Evolutionary conservation across 2,329 filamentous ascomycete species (phyloP).

Genomic region (Cladorrhinum sp.): DNA sequence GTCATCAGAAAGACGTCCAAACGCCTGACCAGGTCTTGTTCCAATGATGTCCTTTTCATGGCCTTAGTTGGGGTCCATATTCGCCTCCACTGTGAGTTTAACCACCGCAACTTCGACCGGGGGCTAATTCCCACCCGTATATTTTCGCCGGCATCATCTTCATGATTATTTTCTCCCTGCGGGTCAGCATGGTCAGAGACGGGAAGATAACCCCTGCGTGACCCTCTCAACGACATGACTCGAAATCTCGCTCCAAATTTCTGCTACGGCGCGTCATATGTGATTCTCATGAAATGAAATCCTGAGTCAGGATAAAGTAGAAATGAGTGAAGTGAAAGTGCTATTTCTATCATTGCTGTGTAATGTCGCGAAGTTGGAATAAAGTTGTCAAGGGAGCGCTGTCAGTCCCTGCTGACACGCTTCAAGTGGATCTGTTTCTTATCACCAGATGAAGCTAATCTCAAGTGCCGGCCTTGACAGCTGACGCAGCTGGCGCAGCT

Average conservation of each 20-base stretch:
- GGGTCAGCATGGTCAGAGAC: neutral
- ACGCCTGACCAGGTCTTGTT: slow-evolving; percentile 33
- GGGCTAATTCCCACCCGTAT: neutral
- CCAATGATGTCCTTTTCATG: slow-evolving; percentile 23
- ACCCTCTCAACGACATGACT: neutral
- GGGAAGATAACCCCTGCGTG: neutral
- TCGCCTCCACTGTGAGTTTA: neutral
- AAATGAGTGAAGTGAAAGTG: neutral
- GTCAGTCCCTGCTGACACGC: neutral
- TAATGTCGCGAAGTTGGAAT: neutral
- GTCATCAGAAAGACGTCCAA: slow-evolving; percentile 37
- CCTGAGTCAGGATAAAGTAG: too few relatives aligned
- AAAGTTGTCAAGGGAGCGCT: neutral
- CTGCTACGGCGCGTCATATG: too few relatives aligned
- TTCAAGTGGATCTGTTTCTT: neutral
- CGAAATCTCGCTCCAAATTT: too few relatives aligned
- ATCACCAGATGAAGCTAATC: neutral
- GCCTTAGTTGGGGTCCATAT: neutral
- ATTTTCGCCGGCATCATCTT: neutral
- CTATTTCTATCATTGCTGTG: neutral
- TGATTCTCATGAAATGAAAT: too few relatives aligned
- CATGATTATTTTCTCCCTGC: neutral
- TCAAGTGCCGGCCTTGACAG: neutral
- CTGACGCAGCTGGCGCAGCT: neutral
- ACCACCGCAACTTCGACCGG: neutral